Percentiles rank a stretch among this genome's conserved stretches.
Conservation (phyloP, 768 basidiomycete species). For the Pholiota microspora region DNA sequence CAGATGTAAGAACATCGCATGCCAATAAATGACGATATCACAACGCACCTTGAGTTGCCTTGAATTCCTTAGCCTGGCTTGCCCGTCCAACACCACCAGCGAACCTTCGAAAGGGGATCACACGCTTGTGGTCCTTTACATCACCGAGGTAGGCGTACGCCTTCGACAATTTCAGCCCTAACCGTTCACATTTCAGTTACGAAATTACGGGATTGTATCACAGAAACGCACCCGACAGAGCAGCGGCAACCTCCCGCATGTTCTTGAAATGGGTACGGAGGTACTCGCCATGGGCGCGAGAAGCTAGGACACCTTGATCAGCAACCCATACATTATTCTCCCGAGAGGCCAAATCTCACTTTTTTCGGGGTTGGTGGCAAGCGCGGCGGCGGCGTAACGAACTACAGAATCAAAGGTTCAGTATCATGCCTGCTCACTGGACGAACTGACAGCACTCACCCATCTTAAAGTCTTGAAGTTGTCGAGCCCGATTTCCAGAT, state of each 20-base stretch:
- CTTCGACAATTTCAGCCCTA: slow-evolving; percentile 91
- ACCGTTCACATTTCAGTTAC: slow-evolving; percentile 1
- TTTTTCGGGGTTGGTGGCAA: slow-evolving; percentile 93
- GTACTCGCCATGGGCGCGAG: slow-evolving; percentile 94
- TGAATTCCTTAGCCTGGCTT: slow-evolving; percentile 95
- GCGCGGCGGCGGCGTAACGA: slow-evolving; percentile 89
- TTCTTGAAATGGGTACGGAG: slow-evolving; percentile 99
- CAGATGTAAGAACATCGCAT: slow-evolving; percentile 1
- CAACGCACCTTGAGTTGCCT: slow-evolving; percentile 87
- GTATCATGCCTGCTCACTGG: slow-evolving; percentile 14
- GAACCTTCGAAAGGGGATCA: slow-evolving; percentile 96
- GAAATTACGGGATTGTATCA: not conserved
- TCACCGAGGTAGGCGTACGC: slow-evolving; percentile 93
- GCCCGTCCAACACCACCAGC: slow-evolving; percentile 94
- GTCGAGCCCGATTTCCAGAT: slow-evolving; percentile 36
- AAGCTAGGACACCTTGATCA: slow-evolving; percentile 47
- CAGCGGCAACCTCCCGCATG: slow-evolving; percentile 98
- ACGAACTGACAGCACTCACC: slow-evolving; percentile 42
- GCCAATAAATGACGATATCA: not conserved
- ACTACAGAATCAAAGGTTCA: slow-evolving; percentile 43
- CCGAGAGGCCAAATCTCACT: slow-evolving; percentile 47
- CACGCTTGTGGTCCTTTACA: slow-evolving; percentile 95
- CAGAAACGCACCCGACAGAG: slow-evolving; percentile 69
- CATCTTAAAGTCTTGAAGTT: slow-evolving; percentile 64
- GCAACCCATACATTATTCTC: not conserved